Percentiles rank a stretch among this genome's conserved stretches.
These are phyloP conservation scores for Malassezia arunalokei DNA, from an alignment of 1,284 basidiomycete species.

Conservation along the genomic window DNA sequence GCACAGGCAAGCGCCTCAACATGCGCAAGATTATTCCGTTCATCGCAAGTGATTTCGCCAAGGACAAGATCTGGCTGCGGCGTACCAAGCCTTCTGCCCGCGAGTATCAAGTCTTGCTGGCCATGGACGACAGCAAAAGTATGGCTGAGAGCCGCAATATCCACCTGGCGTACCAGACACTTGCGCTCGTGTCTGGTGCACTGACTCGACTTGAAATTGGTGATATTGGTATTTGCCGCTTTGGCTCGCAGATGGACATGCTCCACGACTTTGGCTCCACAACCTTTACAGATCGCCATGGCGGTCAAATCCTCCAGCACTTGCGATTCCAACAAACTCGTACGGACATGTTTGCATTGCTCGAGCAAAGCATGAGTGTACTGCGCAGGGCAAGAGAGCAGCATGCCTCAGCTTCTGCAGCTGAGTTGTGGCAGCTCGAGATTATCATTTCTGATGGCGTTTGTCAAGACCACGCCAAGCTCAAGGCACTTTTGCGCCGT, in stretches of 20 bases:
- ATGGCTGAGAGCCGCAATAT: slow-evolving; percentile 91
- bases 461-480: slow-evolving; percentile 81
- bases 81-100: slow-evolving; percentile 83
- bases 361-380: slow-evolving; percentile 69
- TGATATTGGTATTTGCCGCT: slow-evolving; percentile 79
- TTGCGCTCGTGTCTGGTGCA: slow-evolving; percentile 81
- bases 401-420: slow-evolving; percentile 50
- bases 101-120: slow-evolving; percentile 89
- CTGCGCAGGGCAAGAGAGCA: slow-evolving; percentile 57
- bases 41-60: slow-evolving; percentile 96
- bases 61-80: slow-evolving; percentile 98
- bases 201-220: slow-evolving; percentile 86
- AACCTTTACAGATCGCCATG: slow-evolving; percentile 28
- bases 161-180: slow-evolving; percentile 85
- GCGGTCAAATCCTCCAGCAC: slow-evolving; percentile 65
- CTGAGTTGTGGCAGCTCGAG: slow-evolving; percentile 91
- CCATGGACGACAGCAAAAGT: slow-evolving; percentile 87
- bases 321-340: slow-evolving; percentile 84
- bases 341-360: slow-evolving; percentile 73
- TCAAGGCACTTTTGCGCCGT: slow-evolving; percentile 67
- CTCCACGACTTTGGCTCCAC: slow-evolving; percentile 61
- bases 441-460: slow-evolving; percentile 98
- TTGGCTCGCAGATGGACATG: slow-evolving; percentile 75
- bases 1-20: slow-evolving; percentile 92
- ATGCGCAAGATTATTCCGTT: slow-evolving; percentile 99